Evolutionary conservation across 2,329 filamentous ascomycete genomes (phyloP), one percentile per base, ranked within the genome.

Genomic region (Exophiala lecanii-corni): DNA sequence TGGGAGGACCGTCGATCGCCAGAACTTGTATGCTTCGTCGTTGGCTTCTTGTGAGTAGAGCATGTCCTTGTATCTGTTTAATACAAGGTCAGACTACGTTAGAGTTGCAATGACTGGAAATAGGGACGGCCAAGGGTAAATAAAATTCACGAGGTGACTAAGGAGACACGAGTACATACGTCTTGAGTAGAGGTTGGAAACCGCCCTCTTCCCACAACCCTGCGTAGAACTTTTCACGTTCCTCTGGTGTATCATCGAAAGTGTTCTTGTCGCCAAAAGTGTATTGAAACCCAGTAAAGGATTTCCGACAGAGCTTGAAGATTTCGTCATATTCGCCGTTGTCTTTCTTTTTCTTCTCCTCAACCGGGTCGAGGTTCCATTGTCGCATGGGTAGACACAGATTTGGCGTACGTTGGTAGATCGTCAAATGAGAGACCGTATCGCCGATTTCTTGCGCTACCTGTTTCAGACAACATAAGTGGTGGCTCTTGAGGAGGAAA

Each of bases 391-490:
- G 79, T 0, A 84, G 54, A 33, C 23, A 55, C 47, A 65, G 66
- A 30, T 84, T 85, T 0, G 82, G 81, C 1, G 79, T 84, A 10
- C 82, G 72, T 53, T 84, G 78, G 59, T 83, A 65, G 1, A 63
- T 56, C 1, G 63, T 71, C 23, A 56, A 39, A 13, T 56, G 36
- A 18, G 51, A 51, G 18, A 40, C 43, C 5, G 41, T 36, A 9
- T 50, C 30, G 21, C 49, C 43, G 13, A 39, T 55, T 51, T 39
- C 55, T 55, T 49, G 56, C 9, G 55, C 56, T 17, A 55, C 49
- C n/a, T n/a, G n/a, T n/a, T n/a, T n/a, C n/a, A n/a, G n/a, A n/a
- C n/a, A n/a, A n/a, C n/a, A n/a, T n/a, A n/a, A n/a, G n/a, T n/a
- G n/a, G n/a, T n/a, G n/a, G n/a, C n/a, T n/a, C n/a, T n/a, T n/a